Evolutionary conservation across 2,329 filamentous ascomycete genomes (phyloP).

Genomic region (Diplodia sapinea): DNA sequence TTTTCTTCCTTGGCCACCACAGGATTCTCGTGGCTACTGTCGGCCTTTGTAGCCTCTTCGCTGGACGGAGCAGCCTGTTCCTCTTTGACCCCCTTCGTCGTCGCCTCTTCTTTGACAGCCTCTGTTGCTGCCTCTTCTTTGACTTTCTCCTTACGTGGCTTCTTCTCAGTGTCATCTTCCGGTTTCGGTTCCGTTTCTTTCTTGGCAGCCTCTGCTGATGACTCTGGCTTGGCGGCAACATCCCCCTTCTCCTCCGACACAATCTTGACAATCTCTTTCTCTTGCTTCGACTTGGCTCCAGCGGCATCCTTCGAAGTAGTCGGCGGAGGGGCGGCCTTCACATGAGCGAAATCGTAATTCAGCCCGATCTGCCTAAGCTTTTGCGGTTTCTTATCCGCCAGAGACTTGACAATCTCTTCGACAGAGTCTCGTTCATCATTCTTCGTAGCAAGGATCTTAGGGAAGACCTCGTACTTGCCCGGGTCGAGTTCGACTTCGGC

Average conservation of each 20-base stretch:
- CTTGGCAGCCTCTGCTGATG: not conserved
- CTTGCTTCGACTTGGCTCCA: constrained; percentile 42
- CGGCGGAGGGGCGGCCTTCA: constrained; percentile 58
- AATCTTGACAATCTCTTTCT: not conserved
- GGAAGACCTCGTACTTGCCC: constrained; percentile 75
- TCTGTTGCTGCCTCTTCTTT: not conserved
- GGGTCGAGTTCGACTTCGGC: constrained; percentile 76
- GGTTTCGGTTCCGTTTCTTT: not conserved
- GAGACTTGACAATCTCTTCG: constrained; percentile 71
- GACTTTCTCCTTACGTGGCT: no score
- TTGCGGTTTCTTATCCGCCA: constrained; percentile 68
- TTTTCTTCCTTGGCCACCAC: not conserved
- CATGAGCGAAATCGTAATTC: constrained; percentile 73
- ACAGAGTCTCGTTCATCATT: constrained; percentile 57
- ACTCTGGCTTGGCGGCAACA: not conserved
- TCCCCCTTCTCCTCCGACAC: not conserved
- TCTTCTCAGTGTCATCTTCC: no score
- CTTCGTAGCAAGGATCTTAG: constrained; percentile 75
- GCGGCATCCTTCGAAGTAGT: constrained; percentile 58
- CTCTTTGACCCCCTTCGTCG: not conserved
- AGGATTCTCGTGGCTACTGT: not conserved
- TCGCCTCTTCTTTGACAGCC: not conserved
- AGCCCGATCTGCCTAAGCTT: constrained; percentile 75
- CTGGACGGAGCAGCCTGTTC: not conserved
- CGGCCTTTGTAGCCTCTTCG: not conserved